phyloP scores from a whole-genome alignment of 257 asterid genomes.

The Jasminum sambac region DNA sequence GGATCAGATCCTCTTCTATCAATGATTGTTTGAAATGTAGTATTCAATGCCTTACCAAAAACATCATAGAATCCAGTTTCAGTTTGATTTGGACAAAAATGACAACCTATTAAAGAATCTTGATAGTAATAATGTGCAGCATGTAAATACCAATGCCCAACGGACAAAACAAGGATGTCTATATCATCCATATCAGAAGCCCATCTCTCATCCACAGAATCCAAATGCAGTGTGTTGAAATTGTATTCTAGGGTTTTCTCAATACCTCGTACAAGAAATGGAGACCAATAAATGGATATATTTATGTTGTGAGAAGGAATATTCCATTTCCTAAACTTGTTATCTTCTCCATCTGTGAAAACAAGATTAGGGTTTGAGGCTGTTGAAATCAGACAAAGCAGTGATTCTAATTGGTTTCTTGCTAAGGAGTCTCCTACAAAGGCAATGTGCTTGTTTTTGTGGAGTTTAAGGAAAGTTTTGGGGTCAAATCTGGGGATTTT shows the following conservation, averaged over 20 bases:
- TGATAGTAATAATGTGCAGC: constrained; percentile 45
- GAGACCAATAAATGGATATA: constrained; percentile 79
- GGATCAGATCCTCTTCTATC: constrained; percentile 20
- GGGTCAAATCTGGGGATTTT: constrained; percentile 66
- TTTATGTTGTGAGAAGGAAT: constrained; percentile 44
- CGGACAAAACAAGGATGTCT: constrained; percentile 54
- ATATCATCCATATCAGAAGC: constrained; percentile 41
- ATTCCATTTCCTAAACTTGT: constrained; percentile 67
- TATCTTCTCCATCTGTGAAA: constrained; percentile 48
- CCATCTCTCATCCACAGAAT: constrained; percentile 62
- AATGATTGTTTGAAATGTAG: constrained; percentile 39
- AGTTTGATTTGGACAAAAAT: constrained; percentile 44
- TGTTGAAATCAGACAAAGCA: constrained; percentile 60
- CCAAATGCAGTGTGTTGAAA: constrained; percentile 51
- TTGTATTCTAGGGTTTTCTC: constrained; percentile 40
- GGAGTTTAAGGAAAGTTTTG: constrained; percentile 43
- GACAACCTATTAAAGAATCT: constrained; percentile 61
- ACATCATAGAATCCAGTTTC: constrained; percentile 63
- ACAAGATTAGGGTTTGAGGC: constrained; percentile 49
- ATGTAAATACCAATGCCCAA: constrained; percentile 76
- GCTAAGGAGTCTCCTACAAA: constrained; percentile 91
- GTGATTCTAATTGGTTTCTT: constrained; percentile 76
- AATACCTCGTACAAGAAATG: constrained; percentile 66
- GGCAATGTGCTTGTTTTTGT: constrained; percentile 58
- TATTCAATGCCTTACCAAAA: constrained; percentile 48